These are phyloP conservation scores for Yamadazyma phyllophila DNA, from an alignment of 805 yeast genomes.

Conservation along the genomic window DNA sequence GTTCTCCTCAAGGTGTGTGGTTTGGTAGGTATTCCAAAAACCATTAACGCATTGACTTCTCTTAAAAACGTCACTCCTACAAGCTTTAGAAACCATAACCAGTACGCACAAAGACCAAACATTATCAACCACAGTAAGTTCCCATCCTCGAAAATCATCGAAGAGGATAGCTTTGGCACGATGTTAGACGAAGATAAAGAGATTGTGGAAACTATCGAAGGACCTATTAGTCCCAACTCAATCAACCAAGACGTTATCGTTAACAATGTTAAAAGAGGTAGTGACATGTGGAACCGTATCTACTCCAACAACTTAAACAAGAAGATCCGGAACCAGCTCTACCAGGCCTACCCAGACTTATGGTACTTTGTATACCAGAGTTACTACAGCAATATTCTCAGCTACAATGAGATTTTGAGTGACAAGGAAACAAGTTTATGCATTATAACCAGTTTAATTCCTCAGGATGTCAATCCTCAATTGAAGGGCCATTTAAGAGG, in stretches of 20 bases:
- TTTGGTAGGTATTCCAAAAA: constrained; percentile 77
- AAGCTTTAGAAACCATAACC: constrained; percentile 21
- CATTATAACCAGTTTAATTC: constrained; percentile 75
- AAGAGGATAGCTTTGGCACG: constrained; percentile 40
- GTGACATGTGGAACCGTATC: constrained; percentile 65
- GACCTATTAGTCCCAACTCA: constrained; percentile 34
- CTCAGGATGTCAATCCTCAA: constrained; percentile 93
- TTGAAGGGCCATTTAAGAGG: constrained; percentile 88
- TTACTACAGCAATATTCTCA: constrained; percentile 76
- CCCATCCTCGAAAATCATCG: constrained; percentile 36
- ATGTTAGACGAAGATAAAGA: constrained; percentile 20
- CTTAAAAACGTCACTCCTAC: constrained; percentile 67
- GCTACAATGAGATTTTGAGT: constrained; percentile 59
- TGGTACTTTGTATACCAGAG: constrained; percentile 70
- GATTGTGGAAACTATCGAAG: constrained; percentile 38
- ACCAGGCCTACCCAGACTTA: constrained; percentile 78
- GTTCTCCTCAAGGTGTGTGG: constrained; percentile 77
- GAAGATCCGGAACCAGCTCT: constrained; percentile 66
- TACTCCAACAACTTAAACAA: constrained; percentile 68
- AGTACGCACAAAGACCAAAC: constrained; percentile 26
- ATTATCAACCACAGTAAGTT: constrained; percentile 32
- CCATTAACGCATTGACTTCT: constrained; percentile 72
- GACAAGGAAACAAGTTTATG: constrained; percentile 75
- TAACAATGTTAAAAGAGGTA: constrained; percentile 48
- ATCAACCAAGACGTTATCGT: constrained; percentile 27